Evolutionary conservation across 2,329 filamentous ascomycete genomes (phyloP), one percentile per base, ranked within the genome.

Genomic region (Colletotrichum australisinense): DNA sequence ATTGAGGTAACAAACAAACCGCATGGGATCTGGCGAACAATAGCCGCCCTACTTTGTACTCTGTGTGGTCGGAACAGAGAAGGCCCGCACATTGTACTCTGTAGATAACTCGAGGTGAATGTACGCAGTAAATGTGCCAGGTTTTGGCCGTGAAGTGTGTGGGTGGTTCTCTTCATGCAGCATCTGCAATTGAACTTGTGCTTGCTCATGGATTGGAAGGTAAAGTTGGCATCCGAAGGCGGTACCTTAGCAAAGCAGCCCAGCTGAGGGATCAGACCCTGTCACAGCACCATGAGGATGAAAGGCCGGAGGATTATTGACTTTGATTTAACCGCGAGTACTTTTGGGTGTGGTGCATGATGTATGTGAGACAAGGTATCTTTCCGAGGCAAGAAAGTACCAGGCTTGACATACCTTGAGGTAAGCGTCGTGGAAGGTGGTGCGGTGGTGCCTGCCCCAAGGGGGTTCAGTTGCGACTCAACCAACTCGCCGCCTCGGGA

Each of bases 181-280:
- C 19, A 19, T 49, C 42, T 22, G 42, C 16, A 49, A 49, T 49
- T 49, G 42, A 49, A 49, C 42, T 49, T 49, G 19, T n/a, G 42
- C 16, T 49, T 22, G 42, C 4, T 49, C 22, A 42, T 35, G 32
- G 38, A 42, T 16, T 42, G 16, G 38, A 42, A 42, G 38, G 38
- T 42, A 42, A 42, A 42, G 38, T 42, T 42, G 38, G 38, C 16
- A 35, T 35, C 32, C 32, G 32, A 35, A 57, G 60, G 28, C 53
- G 14, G 57, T 32, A n/a, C n/a, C n/a, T n/a, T n/a, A 38, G 59
- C 66, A 69, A 63, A 71, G 30, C 30, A 32, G 30, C 30, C 30
- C 30, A 32, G 63, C 69, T 62, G 58, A 72, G 59, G 70, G 67
- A 70, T 70, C 67, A 68, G 70, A 63, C 67, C 66, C 57, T 59